Conservation (phyloP, 495 filamentous ascomycete genomes). For the Amphirosellinia nigrospora region DNA sequence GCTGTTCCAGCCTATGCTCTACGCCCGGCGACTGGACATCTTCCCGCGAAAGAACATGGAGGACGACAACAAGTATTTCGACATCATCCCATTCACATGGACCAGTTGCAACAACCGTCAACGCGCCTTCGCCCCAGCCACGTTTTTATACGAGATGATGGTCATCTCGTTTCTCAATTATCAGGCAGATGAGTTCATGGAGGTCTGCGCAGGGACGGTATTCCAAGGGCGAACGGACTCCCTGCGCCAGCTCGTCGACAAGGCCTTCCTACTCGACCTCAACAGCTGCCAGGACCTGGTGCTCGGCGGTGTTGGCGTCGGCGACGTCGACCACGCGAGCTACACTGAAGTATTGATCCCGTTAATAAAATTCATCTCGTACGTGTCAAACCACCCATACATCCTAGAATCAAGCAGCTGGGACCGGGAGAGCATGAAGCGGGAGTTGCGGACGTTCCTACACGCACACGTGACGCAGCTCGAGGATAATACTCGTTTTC, state of each 20-base stretch:
- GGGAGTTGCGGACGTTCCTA: too few relatives aligned
- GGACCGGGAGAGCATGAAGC: too few relatives aligned
- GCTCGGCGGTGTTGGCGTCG: background rate
- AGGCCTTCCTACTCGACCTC: background rate
- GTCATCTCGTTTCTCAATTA: slow-evolving; percentile 42
- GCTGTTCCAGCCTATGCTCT: slow-evolving; percentile 29
- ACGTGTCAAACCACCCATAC: slow-evolving; percentile 13
- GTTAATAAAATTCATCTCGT: slow-evolving; percentile 6
- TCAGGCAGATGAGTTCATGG: slow-evolving; percentile 50
- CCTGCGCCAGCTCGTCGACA: background rate
- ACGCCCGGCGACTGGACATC: slow-evolving; percentile 21
- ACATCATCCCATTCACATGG: slow-evolving; percentile 46
- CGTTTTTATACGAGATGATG: slow-evolving; percentile 48
- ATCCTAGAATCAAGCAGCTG: background rate
- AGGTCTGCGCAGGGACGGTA: slow-evolving; percentile 31
- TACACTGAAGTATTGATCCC: background rate
- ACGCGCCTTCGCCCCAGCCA: background rate
- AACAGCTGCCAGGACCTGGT: background rate
- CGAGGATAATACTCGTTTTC: too few relatives aligned
- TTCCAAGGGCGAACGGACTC: background rate
- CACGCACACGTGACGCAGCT: too few relatives aligned
- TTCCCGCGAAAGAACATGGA: slow-evolving; percentile 32
- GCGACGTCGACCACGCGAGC: background rate
- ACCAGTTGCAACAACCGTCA: slow-evolving; percentile 32
- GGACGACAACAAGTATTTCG: slow-evolving; percentile 48